These are phyloP conservation scores for Pseudotsuga menziesii DNA, from an alignment of 75 land plant species.

Conservation along the genomic window DNA sequence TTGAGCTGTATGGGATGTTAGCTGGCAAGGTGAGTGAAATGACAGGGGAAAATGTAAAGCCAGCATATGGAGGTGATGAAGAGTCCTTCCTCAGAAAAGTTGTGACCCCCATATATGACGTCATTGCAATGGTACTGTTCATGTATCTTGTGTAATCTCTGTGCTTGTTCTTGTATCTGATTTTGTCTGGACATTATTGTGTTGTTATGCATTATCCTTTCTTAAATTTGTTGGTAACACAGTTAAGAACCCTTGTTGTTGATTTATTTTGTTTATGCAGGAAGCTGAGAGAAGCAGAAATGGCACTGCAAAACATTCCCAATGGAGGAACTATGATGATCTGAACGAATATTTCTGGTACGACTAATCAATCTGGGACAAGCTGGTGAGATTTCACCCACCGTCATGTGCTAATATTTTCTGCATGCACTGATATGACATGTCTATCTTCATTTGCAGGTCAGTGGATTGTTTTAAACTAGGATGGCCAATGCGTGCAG, in stretches of 20 bases:
- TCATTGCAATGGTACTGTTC: slow-evolving; percentile 53
- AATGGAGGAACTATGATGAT: slow-evolving; percentile 99
- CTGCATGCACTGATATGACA: not conserved
- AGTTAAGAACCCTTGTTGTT: not conserved
- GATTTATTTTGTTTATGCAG: slow-evolving; percentile 23
- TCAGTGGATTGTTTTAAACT: slow-evolving; percentile 80
- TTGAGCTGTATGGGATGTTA: slow-evolving; percentile 87
- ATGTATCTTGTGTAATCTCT: not conserved
- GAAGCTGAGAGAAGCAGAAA: slow-evolving; percentile 66
- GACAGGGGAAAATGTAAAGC: slow-evolving; percentile 87
- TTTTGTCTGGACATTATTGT: not conserved
- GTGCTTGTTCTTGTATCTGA: not conserved
- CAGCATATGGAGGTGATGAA: slow-evolving; percentile 92
- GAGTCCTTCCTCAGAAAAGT: slow-evolving; percentile 80
- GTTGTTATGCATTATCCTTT: not conserved
- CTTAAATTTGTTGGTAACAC: not conserved
- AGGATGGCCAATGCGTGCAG: slow-evolving; percentile 98
- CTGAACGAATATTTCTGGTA: slow-evolving; percentile 98
- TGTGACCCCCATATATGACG: slow-evolving; percentile 85
- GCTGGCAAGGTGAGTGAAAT: slow-evolving; percentile 87
- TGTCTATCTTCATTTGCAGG: slow-evolving; percentile 34
- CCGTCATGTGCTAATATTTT: not conserved
- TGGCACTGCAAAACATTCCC: slow-evolving; percentile 82
- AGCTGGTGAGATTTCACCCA: not conserved
- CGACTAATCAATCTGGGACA: not conserved